Conservation (phyloP, 495 filamentous ascomycete genomes). For the Elaphomyces granulatus region DNA sequence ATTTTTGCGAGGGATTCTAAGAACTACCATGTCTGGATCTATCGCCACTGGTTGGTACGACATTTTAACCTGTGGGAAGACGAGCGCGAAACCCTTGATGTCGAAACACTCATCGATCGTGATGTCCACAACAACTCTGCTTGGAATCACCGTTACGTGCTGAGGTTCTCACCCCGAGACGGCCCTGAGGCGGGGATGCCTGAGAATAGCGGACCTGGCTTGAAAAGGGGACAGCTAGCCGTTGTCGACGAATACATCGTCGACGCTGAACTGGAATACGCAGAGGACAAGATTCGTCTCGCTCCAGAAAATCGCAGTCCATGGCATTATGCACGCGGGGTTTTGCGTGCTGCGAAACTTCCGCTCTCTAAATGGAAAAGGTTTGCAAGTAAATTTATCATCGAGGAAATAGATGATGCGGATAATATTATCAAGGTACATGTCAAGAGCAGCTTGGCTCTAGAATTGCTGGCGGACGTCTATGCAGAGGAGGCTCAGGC, state of each 20-base stretch:
- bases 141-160: constrained; percentile 91
- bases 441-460: constrained; percentile 67
- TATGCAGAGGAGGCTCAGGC: constrained; percentile 46
- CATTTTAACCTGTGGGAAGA: constrained; percentile 61
- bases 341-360: constrained; percentile 48
- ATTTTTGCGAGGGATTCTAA: constrained; percentile 84
- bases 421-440: constrained; percentile 10
- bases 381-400: constrained; percentile 55
- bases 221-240: constrained; percentile 24
- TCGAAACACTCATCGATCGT: constrained; percentile 50
- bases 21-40: constrained; percentile 98
- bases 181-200: constrained; percentile 31
- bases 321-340: constrained; percentile 81
- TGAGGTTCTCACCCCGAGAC: constrained; percentile 56
- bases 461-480: constrained; percentile 79
- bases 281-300: constrained; percentile 50
- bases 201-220: constrained; percentile 27
- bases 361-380: constrained; percentile 41
- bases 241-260: constrained; percentile 46
- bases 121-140: constrained; percentile 93
- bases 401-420: constrained; percentile 24
- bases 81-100: constrained; percentile 49
- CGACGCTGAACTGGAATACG: constrained; percentile 60
- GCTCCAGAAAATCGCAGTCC: constrained; percentile 89
- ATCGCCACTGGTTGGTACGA: constrained; percentile 81